Evolutionary conservation across 2,329 filamentous ascomycete genomes (phyloP), one percentile per base, ranked within the genome.

Genomic region (Bipolaris cookei): DNA sequence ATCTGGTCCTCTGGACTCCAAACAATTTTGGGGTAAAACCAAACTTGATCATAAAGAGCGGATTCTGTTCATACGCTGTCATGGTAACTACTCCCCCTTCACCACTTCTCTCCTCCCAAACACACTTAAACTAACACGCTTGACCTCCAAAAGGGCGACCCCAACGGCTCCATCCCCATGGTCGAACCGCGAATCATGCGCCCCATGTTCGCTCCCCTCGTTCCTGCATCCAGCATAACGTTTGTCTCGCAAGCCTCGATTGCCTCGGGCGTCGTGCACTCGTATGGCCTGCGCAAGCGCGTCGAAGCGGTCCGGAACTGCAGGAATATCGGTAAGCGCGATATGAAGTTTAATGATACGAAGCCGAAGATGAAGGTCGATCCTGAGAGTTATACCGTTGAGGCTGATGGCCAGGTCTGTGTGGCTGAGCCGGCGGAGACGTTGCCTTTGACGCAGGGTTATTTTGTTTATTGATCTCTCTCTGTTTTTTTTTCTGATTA

Each of bases 341-440:
- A 97, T 77, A 97, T 97, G 92, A 92, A 91, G 72, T 93, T 87
- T 77, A 97, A 97, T 76, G 87, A 92, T 70, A 78, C 78, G 52
- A 92, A 87, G 86, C 94, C 94, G 13, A 86, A 83, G 79, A 97
- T 98, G 91, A 87, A 82, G 68, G 93, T 98, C 58, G 93, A 98
- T 76, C 90, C 94, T 4, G 94, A 98, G 83, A 88, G 85, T 70
- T 98, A 97, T 79, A 81, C 82, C 14, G 93, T 97, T 23, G 88
- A 94, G 79, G 93, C 93, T 1, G 92, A 97, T 77, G 92, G 91
- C 0, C 77, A 85, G 75, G 80, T 88, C 34, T 93, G 90, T 72
- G 83, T 80, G 39, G 91, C 91, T 0, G 90, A 89, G 76, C 90
- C 92, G 3, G 86, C 90, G 20, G 81, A 82, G 23, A 82, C 72